Conservation (phyloP, 2,329 filamentous ascomycete species). For the Aspergillus sp. region DNA sequence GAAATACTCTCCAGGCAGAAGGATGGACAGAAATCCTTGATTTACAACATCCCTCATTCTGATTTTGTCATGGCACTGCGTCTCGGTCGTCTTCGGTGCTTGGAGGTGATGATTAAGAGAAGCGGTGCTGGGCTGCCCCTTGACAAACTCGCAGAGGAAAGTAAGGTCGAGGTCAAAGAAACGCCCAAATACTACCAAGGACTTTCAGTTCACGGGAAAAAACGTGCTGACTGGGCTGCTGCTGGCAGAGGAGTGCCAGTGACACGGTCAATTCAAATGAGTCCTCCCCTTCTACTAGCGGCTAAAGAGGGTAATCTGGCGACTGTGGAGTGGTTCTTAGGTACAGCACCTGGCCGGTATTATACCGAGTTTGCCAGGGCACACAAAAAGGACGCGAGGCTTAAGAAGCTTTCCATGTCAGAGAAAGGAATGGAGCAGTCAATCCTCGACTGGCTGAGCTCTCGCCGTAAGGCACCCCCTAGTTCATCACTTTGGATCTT, state of each 20-base stretch:
- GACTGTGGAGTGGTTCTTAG: conserved; percentile 73
- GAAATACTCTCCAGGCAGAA: conserved; percentile 16
- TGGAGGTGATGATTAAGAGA: conserved; percentile 61
- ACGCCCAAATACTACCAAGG: conserved; percentile 76
- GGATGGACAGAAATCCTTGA: not conserved
- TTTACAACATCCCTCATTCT: conserved; percentile 17
- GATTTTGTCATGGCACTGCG: conserved; percentile 45
- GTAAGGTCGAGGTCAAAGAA: conserved; percentile 61
- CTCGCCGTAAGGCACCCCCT: conserved; percentile 50
- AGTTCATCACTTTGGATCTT: not conserved
- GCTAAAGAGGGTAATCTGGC: conserved; percentile 56
- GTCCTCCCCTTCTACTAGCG: conserved; percentile 34
- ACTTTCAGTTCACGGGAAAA: conserved; percentile 72
- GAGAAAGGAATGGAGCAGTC: conserved; percentile 9
- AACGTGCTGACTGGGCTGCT: conserved; percentile 72
- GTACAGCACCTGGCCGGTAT: conserved; percentile 65
- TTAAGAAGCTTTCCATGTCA: conserved; percentile 62
- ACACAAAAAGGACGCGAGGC: conserved; percentile 60
- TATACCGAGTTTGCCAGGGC: conserved; percentile 69
- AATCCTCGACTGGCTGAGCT: conserved; percentile 31
- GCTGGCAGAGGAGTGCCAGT: conserved; percentile 48
- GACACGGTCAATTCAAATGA: not conserved
- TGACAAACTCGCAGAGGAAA: conserved; percentile 64
- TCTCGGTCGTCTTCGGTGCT: conserved; percentile 34
- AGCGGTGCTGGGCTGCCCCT: conserved; percentile 70